Base-by-base conservation (phyloP, 2,329 filamentous ascomycete genomes). In the Trichophyton rubrum region DNA sequence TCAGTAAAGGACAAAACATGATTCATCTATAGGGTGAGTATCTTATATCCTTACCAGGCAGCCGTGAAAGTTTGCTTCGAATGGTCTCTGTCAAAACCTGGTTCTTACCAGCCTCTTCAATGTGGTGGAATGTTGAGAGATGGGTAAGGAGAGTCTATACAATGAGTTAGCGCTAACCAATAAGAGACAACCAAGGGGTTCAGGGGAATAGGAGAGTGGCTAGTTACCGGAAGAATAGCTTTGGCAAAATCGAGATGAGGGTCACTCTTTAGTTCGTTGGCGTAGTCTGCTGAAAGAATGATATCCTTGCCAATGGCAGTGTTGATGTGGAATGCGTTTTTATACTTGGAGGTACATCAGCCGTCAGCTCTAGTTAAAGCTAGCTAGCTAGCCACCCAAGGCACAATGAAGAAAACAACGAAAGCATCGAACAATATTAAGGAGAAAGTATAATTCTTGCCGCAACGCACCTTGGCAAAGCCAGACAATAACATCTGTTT, bases 191-290 rank as follows among this genome's bases (percentile, higher is more conserved):
- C 5, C 27, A 38, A 38, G 33, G 1, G 4, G 9, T 9, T 11
- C 8, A 38, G 9, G 33, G 9, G 11, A 11, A 3, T 8, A 30
- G 8, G 7, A 4, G 15, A 24, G 22, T 30, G 3, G 3, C 13
- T 27, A 24, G 13, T 33, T 30, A 55, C 49, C 0, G 49, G 27
- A n/a, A 55, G 13, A 11, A 65, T 57, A 2, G 61, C 58, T 3
- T 55, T 38, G 17, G 60, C 60, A 51, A 69, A 67, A 40, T 62
- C 67, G 20, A 69, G 41, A 0, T 40, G 60, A 8, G 58, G 60
- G 15, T 65, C 62, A n/a, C 51, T 67, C n/a, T 64, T 62, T n/a
- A 69, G 60, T 11, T 70, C 68, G 7, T 64, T 60, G 0, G 64
- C 65, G 35, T 67, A 69, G 8, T 64, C 60, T 0, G 67, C 62